These are phyloP conservation scores for Cydonia oblonga DNA, from an alignment of 331 rosid species.

Conservation along the genomic window DNA sequence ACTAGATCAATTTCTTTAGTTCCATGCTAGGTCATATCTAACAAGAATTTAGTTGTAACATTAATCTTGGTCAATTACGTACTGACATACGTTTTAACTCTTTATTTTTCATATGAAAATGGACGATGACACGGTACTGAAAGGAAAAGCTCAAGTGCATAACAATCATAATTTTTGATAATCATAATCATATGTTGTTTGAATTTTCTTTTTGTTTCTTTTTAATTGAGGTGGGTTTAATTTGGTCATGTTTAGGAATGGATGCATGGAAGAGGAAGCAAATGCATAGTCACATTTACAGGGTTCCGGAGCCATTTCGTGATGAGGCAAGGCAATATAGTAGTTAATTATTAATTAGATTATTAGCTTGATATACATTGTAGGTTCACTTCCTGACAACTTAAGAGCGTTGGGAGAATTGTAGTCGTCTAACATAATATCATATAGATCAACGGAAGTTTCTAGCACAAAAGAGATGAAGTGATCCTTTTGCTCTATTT, in stretches of 20 bases:
- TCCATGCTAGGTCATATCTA: not conserved
- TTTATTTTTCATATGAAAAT: no score
- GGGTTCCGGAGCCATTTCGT: slow-evolving; percentile 53
- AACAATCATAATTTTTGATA: no score
- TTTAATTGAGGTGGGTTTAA: not conserved
- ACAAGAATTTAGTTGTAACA: not conserved
- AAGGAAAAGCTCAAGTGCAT: no score
- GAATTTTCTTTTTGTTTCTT: not conserved
- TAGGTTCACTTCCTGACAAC: no score
- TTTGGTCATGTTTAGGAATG: slow-evolving; percentile 42
- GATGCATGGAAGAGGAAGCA: slow-evolving; percentile 79
- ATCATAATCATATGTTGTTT: not conserved
- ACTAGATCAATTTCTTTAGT: not conserved
- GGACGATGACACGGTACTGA: no score
- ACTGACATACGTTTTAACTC: no score
- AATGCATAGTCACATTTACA: slow-evolving; percentile 76
- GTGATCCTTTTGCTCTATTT: not conserved
- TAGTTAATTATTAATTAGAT: not conserved
- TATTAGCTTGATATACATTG: no score
- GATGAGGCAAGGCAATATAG: slow-evolving; percentile 20
- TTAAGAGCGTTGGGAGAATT: no score
- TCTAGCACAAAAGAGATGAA: not conserved
- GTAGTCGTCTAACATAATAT: no score
- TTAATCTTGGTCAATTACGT: not conserved
- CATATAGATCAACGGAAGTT: not conserved